Conservation (phyloP, 108 stramenopile species). For the Nitzschia sp. region DNA sequence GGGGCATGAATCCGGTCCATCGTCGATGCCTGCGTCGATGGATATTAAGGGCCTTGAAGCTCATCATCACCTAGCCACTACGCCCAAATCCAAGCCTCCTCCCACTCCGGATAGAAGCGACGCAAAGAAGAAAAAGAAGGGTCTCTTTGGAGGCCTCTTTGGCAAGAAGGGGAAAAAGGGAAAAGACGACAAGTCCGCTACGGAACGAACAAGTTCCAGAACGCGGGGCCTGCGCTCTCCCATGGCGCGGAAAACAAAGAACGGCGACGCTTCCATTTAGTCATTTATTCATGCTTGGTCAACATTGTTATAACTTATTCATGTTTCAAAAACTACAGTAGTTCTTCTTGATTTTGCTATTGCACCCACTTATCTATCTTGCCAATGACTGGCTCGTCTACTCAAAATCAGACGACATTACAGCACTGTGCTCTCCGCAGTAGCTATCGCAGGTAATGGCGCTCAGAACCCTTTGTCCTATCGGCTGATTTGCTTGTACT, state of each 20-base stretch:
- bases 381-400: too few relatives aligned
- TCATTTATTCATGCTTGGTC: conserved; percentile 17
- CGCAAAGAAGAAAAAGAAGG: conserved; percentile 81
- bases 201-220: conserved; percentile 28
- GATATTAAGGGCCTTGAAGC: neutral
- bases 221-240: conserved; percentile 30
- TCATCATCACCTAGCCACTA: conserved; percentile 14
- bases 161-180: conserved; percentile 67
- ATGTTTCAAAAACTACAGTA: too few relatives aligned
- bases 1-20: conserved; percentile 24
- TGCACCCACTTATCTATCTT: too few relatives aligned
- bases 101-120: conserved; percentile 25
- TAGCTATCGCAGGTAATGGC: too few relatives aligned
- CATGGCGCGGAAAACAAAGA: conserved; percentile 26
- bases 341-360: too few relatives aligned
- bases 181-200: conserved; percentile 34
- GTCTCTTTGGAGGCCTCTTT: conserved; percentile 71
- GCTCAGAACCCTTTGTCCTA: too few relatives aligned
- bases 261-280: conserved; percentile 29
- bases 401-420: too few relatives aligned
- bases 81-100: conserved; percentile 13
- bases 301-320: too few relatives aligned
- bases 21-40: neutral
- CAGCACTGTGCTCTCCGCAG: too few relatives aligned
- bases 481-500: too few relatives aligned